Conservation (phyloP, 805 yeast genomes). For the Candida easanensis region DNA sequence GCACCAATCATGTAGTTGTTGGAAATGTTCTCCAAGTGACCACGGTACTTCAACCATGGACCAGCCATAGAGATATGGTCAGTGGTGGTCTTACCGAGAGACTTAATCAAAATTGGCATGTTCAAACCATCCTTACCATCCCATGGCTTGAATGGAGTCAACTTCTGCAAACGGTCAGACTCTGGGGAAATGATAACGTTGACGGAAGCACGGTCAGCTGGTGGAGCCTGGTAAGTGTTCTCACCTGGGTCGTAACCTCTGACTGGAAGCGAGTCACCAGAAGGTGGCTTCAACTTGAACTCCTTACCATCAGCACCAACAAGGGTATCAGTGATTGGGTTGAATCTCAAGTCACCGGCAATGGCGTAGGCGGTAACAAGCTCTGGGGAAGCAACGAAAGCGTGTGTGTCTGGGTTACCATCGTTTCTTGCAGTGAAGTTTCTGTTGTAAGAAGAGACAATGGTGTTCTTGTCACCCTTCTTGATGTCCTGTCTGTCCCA, state of each 20-base stretch:
- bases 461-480: slow-evolving; percentile 88
- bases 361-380: slow-evolving; percentile 95
- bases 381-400: slow-evolving; percentile 98
- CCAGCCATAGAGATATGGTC: slow-evolving; percentile 99
- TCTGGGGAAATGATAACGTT: slow-evolving; percentile 68
- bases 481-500: slow-evolving; percentile 94
- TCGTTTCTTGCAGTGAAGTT: slow-evolving; percentile 98
- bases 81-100: slow-evolving; percentile 97
- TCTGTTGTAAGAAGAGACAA: slow-evolving; percentile 96
- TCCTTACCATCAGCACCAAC: slow-evolving; percentile 63
- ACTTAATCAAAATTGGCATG: slow-evolving; percentile 77
- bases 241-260: slow-evolving; percentile 75
- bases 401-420: slow-evolving; percentile 96
- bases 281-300: slow-evolving; percentile 77
- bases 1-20: slow-evolving; percentile 96
- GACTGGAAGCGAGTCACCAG: slow-evolving; percentile 80
- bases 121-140: slow-evolving; percentile 71
- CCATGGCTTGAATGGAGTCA: slow-evolving; percentile 89
- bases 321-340: slow-evolving; percentile 84
- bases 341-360: slow-evolving; percentile 88
- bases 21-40: slow-evolving; percentile 93
- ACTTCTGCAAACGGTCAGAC: slow-evolving; percentile 85
- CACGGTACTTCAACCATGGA: slow-evolving; percentile 98
- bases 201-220: slow-evolving; percentile 32
- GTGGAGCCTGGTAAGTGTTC: slow-evolving; percentile 63